Evolutionary conservation across 345 rosid genomes (phyloP), one percentile per base, ranked within the genome.

Genomic region (Populus ilicifolia): DNA sequence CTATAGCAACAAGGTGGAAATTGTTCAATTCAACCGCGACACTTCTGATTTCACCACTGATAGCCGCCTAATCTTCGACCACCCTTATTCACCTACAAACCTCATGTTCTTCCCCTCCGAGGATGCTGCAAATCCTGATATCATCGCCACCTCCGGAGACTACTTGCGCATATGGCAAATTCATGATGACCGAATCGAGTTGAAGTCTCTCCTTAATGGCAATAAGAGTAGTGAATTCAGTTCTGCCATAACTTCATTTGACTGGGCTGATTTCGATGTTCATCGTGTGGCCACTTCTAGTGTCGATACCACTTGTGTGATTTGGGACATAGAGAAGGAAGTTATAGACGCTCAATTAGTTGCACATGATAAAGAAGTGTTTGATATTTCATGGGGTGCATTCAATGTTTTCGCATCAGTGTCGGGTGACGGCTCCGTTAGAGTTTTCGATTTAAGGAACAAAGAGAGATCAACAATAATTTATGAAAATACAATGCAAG

Each of bases 351-450:
- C 90, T 0, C 90, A 90, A 33, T 30, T 88, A 46, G 90, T 88
- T 2, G 94, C 92, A 1, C 92, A 88, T 41, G 94, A 90, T 39
- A 88, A 87, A 74, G 90, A 87, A 77, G 94, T 90, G 71, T 86
- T 83, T 44, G 92, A 90, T 10, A 75, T 90, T 10, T 87, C 93
- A 2, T 88, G 92, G 92, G 94, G 94, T 1, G 88, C 84, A 0
- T 73, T 50, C 44, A 85, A 85, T 12, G 88, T 87, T n/a, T 88
- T 90, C 59, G 91, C 89, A 29, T 84, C 92, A 0, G 90, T 81
- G 8, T 90, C 94, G 0, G 89, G 88, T 0, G 94, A 90, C n/a
- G 89, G 94, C 9, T 90, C 91, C 0, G 69, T 90, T 25, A 74
- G 94, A 72, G 89, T 90, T 69, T 88, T 88, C 18, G 91, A 90